Base-by-base conservation (phyloP, 345 rosid genomes). In the Acer saccharum region DNA sequence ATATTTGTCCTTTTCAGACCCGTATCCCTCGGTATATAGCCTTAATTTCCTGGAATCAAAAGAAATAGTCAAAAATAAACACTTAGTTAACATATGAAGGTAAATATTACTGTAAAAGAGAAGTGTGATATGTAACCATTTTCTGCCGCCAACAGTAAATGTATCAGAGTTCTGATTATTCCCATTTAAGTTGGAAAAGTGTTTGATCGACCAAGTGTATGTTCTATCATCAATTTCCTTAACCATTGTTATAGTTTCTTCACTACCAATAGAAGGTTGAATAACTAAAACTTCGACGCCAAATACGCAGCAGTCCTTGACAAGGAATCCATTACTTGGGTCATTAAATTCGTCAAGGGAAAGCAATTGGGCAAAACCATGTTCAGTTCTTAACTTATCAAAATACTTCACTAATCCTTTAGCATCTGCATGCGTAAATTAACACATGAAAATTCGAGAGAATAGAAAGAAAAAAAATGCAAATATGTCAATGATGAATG, bases 281-380 rank as follows among this genome's bases (percentile, higher is more conserved):
- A 78, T 69, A 3, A 82, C 41, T 14, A 82, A 76, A 57, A 83
- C 81, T 77, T 87, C 90, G 10, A 83, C 87, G 18, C 88, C 88
- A 68, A 85, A 85, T 35, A 85, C 64, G 57, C 75, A 74, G 14
- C 68, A 73, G 65, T 87, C 85, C 0, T 73, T 44, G 0, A 52
- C 69, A 1, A 43, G 65, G 57, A 80, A 85, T 0, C 87, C 88
- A 62, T 81, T 50, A 10, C 64, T 46, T 10, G 79, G 3, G 75
- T 83, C 72, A 17, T 29, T 5, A 17, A 87, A 85, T 39, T 77
- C 58, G 10, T 82, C 46, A 7, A 64, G 76, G 62, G 83, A 71
- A 43, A 81, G 63, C 65, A 83, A 27, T 12, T 83, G 69, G 43
- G 61, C 80, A 0, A 57, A 81, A 27, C 90, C 88, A 84, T 81